Conservation (phyloP, 1,139 yeast species). For the Nakaseomyces uthaithaninus region DNA sequence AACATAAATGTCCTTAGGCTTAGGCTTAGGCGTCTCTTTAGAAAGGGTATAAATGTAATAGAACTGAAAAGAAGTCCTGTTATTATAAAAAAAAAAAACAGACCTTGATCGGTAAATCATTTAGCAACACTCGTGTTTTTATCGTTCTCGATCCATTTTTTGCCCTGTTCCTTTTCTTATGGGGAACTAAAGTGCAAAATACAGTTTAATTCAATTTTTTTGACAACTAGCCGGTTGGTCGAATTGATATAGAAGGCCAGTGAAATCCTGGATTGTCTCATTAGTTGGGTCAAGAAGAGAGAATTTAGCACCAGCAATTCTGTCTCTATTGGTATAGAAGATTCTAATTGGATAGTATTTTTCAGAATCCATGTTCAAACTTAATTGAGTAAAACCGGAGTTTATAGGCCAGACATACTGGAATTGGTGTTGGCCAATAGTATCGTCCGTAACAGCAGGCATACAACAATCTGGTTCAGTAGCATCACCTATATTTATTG, state of each 20-base stretch:
- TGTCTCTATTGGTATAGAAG: neutral
- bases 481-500: neutral
- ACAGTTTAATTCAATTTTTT: too few species aligned
- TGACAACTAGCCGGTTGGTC: neutral
- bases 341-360: constrained; percentile 3
- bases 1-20: too few species aligned
- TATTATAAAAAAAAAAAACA: too few species aligned
- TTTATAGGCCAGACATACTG: neutral
- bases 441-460: neutral
- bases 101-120: too few species aligned
- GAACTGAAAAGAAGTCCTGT: too few species aligned
- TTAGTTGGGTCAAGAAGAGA: neutral
- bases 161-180: too few species aligned
- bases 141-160: too few species aligned
- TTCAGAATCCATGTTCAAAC: neutral
- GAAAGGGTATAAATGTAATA: too few species aligned
- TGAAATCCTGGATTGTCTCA: neutral
- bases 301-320: neutral
- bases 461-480: constrained; percentile 1
- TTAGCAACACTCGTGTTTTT: too few species aligned
- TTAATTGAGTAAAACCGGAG: neutral
- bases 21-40: too few species aligned
- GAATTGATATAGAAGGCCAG: neutral
- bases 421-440: neutral
- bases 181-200: too few species aligned